These are phyloP conservation scores for Dothideomycetidae sp. DNA, from an alignment of 2,329 filamentous ascomycete species.

Conservation along the genomic window DNA sequence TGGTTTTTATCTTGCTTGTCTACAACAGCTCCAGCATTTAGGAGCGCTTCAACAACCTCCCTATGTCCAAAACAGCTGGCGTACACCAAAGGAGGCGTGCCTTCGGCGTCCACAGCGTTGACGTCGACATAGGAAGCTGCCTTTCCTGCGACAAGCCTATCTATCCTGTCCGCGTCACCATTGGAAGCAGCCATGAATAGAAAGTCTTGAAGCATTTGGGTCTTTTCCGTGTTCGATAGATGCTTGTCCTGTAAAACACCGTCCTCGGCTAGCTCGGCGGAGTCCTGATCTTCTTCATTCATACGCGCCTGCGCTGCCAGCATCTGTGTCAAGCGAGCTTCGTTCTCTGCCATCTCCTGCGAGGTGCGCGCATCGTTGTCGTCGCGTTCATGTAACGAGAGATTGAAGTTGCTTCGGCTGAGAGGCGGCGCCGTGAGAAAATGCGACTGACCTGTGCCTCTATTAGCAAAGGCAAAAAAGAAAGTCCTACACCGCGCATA, in stretches of 20 bases:
- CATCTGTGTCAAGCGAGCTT: slow-evolving; percentile 87
- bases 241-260: slow-evolving; percentile 61
- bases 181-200: slow-evolving; percentile 95
- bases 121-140: slow-evolving; percentile 67
- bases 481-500: slow-evolving; percentile 28
- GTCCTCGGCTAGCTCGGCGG: slow-evolving; percentile 64
- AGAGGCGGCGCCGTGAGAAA: slow-evolving; percentile 78
- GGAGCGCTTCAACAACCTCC: slow-evolving; percentile 66
- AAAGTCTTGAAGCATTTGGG: slow-evolving; percentile 65
- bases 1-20: slow-evolving; percentile 91
- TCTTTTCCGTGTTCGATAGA: slow-evolving; percentile 64
- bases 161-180: slow-evolving; percentile 72
- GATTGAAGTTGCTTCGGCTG: slow-evolving; percentile 71
- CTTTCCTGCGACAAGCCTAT: slow-evolving; percentile 58
- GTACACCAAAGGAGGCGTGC: slow-evolving; percentile 91
- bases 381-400: slow-evolving; percentile 64
- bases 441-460: slow-evolving; percentile 70
- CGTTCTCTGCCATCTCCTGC: slow-evolving; percentile 48
- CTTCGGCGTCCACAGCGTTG: slow-evolving; percentile 81
- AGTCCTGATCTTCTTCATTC: slow-evolving; percentile 46
- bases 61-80: slow-evolving; percentile 97
- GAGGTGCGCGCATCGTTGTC: slow-evolving; percentile 53
- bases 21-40: slow-evolving; percentile 75
- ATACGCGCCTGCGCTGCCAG: slow-evolving; percentile 85
- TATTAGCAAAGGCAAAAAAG: slow-evolving; percentile 5